Conservation (phyloP, 23 red algal genomes). For the Agarophyton chilense region DNA sequence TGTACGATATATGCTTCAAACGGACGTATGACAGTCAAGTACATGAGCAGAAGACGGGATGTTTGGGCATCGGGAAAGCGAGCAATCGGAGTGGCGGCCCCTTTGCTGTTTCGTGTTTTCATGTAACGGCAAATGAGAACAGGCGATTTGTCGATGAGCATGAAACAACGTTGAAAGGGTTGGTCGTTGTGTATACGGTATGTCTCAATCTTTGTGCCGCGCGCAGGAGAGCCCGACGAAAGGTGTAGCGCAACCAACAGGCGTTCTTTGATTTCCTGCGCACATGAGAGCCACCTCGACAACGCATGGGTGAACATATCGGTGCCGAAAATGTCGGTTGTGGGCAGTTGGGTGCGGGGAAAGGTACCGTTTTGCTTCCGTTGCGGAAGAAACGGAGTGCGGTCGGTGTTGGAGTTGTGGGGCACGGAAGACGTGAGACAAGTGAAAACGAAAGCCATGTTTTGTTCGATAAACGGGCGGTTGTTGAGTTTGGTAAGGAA, state of each 20-base stretch:
- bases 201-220: background rate
- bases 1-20: background rate
- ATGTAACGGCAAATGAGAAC: background rate
- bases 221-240: background rate
- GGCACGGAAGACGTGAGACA: too few relatives aligned
- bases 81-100: background rate
- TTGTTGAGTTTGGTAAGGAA: too few relatives aligned
- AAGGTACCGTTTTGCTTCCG: too few relatives aligned
- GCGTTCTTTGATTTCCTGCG: background rate
- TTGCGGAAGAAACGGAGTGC: too few relatives aligned
- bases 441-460: too few relatives aligned
- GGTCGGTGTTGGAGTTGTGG: too few relatives aligned
- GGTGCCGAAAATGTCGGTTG: background rate
- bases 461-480: too few relatives aligned
- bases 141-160: background rate
- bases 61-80: background rate
- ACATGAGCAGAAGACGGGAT: background rate
- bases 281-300: background rate
- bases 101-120: background rate
- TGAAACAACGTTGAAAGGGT: background rate
- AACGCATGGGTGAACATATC: background rate
- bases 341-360: too few relatives aligned
- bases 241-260: background rate
- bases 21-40: background rate
- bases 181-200: background rate